Base-by-base conservation (phyloP, 2,329 filamentous ascomycete species). In the Apiospora pterosperma region DNA sequence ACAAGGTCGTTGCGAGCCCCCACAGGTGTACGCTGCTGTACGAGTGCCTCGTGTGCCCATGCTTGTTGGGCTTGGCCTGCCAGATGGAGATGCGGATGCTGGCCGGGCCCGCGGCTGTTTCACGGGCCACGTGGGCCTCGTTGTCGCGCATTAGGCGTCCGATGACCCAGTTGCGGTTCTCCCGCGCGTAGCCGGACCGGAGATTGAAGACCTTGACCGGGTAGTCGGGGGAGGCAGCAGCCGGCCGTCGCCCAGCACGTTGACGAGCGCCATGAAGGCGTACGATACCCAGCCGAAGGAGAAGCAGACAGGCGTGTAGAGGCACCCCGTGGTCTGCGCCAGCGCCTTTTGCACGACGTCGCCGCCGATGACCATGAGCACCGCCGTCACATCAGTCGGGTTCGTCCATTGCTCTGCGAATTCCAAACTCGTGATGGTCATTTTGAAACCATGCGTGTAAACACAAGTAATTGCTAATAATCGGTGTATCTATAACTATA, bases 221-320 rank as follows among this genome's bases (percentile, higher is more conserved):
- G 36, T 66, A 69, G 31, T 72, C 70, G 70, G 64, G 0, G 36
- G 59, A 0, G 70, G 68, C 2, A 73, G 63, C 1, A 73, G 41
- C 10, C 66, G 64, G 11, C 67, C 67, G 12, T 72, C 68, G 6
- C 70, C 69, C n/a, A 71, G 61, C 36, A 68, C 58, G 28, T 28
- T 52, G 8, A 67, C 44, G 19, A 71, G 42, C 0, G 65, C 62
- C 12, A 63, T 61, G 19, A 72, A 67, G 12, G 69, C 65, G 48
- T 72, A 72, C 0, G 69, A 55, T 1, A 71, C 68, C 44, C 69
- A 71, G 1, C 70, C 69, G 34, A 73, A 71, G 1, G 69, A 72
- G 31, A 72, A 72, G 60, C 66, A 68, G 8, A 72, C 70, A 1
- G 71, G 68, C 0, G 64, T 68, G 21, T 62, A 69, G 1, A 55